A percentile compares a stretch with the other conserved stretches of the same genome.
These are phyloP conservation scores for Fusarium heterosporum DNA, from an alignment of 2,329 filamentous ascomycete genomes.

Conservation along the genomic window DNA sequence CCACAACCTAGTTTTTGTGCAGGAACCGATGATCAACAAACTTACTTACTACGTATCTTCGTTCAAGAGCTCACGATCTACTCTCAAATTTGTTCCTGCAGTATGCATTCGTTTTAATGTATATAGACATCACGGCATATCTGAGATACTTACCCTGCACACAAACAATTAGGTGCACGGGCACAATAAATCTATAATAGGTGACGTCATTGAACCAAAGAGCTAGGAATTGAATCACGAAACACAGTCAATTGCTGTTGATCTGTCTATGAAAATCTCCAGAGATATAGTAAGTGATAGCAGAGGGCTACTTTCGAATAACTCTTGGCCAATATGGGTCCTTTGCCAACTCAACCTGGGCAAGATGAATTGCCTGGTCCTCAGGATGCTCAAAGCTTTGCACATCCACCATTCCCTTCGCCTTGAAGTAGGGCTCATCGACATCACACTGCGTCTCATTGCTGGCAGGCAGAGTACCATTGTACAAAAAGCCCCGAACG, in stretches of 20 bases:
- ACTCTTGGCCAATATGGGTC: conserved; percentile 31
- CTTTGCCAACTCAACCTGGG: conserved; percentile 31
- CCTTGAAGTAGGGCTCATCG: conserved; percentile 54
- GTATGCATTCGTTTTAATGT: no score
- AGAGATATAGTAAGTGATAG: not conserved
- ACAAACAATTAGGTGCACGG: not conserved
- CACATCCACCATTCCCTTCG: conserved; percentile 2
- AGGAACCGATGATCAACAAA: no score
- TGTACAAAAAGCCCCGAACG: conserved; percentile 52
- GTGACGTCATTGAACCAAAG: no score
- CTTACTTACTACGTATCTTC: no score
- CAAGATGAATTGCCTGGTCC: conserved; percentile 37
- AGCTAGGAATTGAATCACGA: no score
- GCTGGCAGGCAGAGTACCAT: conserved; percentile 53
- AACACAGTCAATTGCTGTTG: not conserved
- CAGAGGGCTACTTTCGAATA: not conserved
- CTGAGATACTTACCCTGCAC: no score
- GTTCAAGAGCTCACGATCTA: no score
- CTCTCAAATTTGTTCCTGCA: not conserved
- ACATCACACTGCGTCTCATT: conserved; percentile 53
- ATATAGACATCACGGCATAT: not conserved
- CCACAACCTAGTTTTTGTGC: no score
- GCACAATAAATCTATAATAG: no score
- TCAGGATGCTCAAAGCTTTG: conserved; percentile 14
- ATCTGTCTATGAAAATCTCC: not conserved